Evolutionary conservation across 805 yeast species (phyloP), one percentile per base, ranked within the genome.

Genomic region (Cyberlindnera amylophila): DNA sequence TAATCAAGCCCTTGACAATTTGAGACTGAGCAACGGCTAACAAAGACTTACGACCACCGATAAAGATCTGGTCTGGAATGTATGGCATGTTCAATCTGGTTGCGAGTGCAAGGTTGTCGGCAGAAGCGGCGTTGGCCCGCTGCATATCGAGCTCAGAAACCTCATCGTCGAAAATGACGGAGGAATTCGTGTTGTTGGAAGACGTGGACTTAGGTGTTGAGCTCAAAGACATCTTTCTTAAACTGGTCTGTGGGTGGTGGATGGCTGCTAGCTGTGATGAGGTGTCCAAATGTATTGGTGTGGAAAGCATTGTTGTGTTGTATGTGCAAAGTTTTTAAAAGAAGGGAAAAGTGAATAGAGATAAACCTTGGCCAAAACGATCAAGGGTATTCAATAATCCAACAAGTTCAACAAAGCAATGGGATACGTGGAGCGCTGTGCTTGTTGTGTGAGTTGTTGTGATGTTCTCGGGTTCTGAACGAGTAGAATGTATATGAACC

Each of bases 31-130:
- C 76, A 13, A 93, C 88, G 1, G 99, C 99, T 50, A 93, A 70
- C 53, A 77, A 72, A 15, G 96, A 87, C 62, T 83, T 82, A 62
- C 99, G 79, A 19, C 98, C 96, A 28, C 98, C 99, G 23, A 93
- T 82, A 38, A 46, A 50, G 30, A 57, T 46, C 39, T 51, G 51
- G n/a, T 55, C 58, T 26, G 61, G 61, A 16, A 57, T 44, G 39
- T 51, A 52, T 11, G 55, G 53, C 36, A 53, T 35, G 33, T 42
- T 39, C 14, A 50, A 40, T 8, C 41, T 21, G n/a, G 42, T 39
- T 2, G 52, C 39, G 15, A 40, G 26, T 2, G 45, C 41, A n/a
- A 33, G 8, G 38, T 36, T 36, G 41, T 39, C 42, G n/a, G 44
- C 44, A 18, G 36, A 27, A 16, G 34, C 40, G 24, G 35, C 38